phyloP scores from a whole-genome alignment of 495 filamentous ascomycete genomes.

The Usnea hakonensis region DNA sequence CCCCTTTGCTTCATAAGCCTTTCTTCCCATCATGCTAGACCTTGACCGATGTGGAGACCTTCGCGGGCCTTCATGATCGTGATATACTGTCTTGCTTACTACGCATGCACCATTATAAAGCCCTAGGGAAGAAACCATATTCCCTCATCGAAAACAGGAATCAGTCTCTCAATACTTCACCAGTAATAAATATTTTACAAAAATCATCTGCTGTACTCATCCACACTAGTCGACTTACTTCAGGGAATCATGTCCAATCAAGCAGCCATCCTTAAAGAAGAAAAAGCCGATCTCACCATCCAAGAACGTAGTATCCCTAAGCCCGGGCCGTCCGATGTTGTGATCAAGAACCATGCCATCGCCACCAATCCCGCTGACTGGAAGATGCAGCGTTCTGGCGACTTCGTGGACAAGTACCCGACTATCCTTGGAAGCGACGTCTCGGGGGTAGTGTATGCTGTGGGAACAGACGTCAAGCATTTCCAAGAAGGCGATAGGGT shows the following conservation, averaged over 20 bases:
- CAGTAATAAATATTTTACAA: neutral
- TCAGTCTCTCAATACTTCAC: neutral
- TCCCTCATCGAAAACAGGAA: neutral
- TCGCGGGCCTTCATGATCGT: neutral
- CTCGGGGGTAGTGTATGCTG: constrained; percentile 36
- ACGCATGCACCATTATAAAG: neutral
- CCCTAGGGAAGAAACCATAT: neutral
- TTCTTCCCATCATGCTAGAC: neutral
- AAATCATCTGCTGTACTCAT: neutral
- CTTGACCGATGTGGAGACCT: neutral
- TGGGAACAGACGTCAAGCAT: constrained; percentile 34
- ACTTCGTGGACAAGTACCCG: constrained; percentile 28
- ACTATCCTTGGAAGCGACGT: constrained; percentile 37
- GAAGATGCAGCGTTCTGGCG: constrained; percentile 25
- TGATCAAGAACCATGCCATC: constrained; percentile 33
- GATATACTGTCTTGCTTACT: neutral
- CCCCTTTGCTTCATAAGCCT: too few species aligned
- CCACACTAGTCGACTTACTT: neutral
- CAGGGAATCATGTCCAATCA: constrained; percentile 20
- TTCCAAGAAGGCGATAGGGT: constrained; percentile 42
- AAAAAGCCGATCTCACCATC: constrained; percentile 16
- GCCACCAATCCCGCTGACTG: constrained; percentile 36
- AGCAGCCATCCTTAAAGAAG: constrained; percentile 19
- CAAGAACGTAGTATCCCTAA: constrained; percentile 25
- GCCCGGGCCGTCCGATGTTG: constrained; percentile 30